A percentile compares a stretch with the other conserved stretches of the same genome.
These are phyloP conservation scores for Boletus vermiculosoides DNA, from an alignment of 768 basidiomycete species.

Conservation along the genomic window DNA sequence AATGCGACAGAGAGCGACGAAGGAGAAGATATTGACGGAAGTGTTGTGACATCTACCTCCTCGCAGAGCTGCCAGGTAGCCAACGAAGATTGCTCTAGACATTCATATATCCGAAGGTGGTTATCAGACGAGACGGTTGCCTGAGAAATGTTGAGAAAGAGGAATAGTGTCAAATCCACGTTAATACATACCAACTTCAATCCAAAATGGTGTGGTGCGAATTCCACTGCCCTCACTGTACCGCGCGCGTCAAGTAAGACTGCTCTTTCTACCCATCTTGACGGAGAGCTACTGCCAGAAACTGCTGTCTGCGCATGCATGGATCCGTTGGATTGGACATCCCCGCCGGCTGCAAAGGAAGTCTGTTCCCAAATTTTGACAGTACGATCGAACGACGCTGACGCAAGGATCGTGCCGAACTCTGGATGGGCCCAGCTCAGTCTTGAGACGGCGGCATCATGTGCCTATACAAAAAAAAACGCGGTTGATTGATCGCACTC, in stretches of 20 bases:
- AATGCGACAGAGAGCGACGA: constrained; percentile 54
- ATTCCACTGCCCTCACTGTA: constrained; percentile 82
- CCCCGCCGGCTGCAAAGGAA: constrained; percentile 29
- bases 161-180: not conserved
- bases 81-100: constrained; percentile 69
- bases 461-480: constrained; percentile 61
- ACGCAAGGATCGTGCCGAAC: constrained; percentile 85
- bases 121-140: constrained; percentile 90
- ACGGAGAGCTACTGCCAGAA: constrained; percentile 26
- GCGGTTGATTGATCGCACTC: not conserved
- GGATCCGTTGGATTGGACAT: constrained; percentile 26
- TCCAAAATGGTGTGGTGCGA: constrained; percentile 84
- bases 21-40: constrained; percentile 45
- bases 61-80: constrained; percentile 74
- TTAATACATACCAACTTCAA: constrained; percentile 69
- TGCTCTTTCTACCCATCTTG: constrained; percentile 73
- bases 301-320: constrained; percentile 10
- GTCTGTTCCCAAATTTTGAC: constrained; percentile 91
- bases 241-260: constrained; percentile 82
- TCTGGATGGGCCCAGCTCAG: constrained; percentile 92
- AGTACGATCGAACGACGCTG: constrained; percentile 85
- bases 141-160: constrained; percentile 37
- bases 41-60: constrained; percentile 68
- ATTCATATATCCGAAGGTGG: constrained; percentile 85
- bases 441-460: constrained; percentile 85